These are phyloP conservation scores for Lolium rigidum DNA, from an alignment of 176 grass and related monocot species.

Conservation along the genomic window DNA sequence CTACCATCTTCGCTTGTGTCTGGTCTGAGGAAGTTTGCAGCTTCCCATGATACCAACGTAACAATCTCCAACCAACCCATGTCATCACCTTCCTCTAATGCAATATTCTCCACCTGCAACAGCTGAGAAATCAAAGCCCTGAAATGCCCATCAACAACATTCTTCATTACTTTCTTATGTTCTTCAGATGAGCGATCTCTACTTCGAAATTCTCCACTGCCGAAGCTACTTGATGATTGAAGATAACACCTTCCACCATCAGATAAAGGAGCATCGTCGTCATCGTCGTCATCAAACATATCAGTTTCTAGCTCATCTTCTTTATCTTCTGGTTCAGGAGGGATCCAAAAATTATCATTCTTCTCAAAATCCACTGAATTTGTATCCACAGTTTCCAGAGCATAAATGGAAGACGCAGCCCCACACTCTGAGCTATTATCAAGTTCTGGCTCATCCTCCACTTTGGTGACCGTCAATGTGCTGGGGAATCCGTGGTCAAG, in stretches of 20 bases:
- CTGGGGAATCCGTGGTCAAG: conserved; percentile 47
- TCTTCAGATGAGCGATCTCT: conserved; percentile 69
- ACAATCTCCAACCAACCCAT: conserved; percentile 93
- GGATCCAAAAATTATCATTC: conserved; percentile 79
- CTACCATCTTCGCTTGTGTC: conserved; percentile 76
- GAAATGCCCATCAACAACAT: conserved; percentile 86
- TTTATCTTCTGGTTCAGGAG: conserved; percentile 87
- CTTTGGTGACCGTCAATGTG: conserved; percentile 48
- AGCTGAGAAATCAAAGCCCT: conserved; percentile 86
- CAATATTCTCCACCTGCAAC: conserved; percentile 79
- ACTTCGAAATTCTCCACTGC: conserved; percentile 62
- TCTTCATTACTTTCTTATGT: conserved; percentile 87
- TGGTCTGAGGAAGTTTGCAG: conserved; percentile 84
- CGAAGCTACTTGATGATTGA: conserved; percentile 74
- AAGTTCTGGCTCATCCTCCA: conserved; percentile 81
- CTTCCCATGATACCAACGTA: conserved; percentile 85
- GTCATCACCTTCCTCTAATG: conserved; percentile 60
- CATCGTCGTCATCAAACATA: conserved; percentile 49
- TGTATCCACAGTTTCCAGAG: conserved; percentile 59
- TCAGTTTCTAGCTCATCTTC: conserved; percentile 69
- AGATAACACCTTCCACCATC: conserved; percentile 41
- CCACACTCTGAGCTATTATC: conserved; percentile 82
- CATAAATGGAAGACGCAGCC: conserved; percentile 88
- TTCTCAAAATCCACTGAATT: conserved; percentile 86
- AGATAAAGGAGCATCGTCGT: conserved; percentile 47